Percentiles rank a stretch among this genome's conserved stretches.
These are phyloP conservation scores for Starmerella davenportii DNA, from an alignment of 805 yeast species.

Conservation along the genomic window DNA sequence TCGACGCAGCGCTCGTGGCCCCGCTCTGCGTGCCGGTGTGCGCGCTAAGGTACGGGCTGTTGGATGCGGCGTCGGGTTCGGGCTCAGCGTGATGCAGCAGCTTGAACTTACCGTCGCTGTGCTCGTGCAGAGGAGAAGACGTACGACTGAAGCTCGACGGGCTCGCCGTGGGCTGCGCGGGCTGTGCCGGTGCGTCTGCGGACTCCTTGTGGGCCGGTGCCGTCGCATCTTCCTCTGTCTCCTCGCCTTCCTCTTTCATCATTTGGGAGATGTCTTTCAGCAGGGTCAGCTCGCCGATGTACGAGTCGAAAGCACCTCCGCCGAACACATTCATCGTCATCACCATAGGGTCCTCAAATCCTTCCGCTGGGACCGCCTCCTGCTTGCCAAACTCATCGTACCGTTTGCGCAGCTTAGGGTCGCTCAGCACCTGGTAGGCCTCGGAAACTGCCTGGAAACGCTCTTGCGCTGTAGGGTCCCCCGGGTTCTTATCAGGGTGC, in stretches of 20 bases:
- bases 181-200: background rate
- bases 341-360: constrained; percentile 70
- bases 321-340: constrained; percentile 75
- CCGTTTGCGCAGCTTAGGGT: constrained; percentile 43
- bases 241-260: constrained; percentile 34
- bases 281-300: constrained; percentile 77
- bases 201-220: background rate
- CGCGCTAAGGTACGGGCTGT: background rate
- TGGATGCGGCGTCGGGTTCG: constrained; percentile 1
- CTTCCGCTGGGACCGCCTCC: constrained; percentile 47
- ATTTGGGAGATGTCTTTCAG: constrained; percentile 56
- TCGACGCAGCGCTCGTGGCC: background rate
- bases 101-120: background rate
- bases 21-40: background rate
- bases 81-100: background rate
- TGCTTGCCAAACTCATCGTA: constrained; percentile 81
- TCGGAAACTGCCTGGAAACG: constrained; percentile 61
- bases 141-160: background rate
- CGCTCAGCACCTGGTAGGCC: constrained; percentile 48
- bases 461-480: constrained; percentile 74
- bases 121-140: background rate
- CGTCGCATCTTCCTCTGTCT: constrained; percentile 4
- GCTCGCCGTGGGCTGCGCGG: background rate
- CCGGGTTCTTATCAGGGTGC: constrained; percentile 95
- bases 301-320: constrained; percentile 70